Base-by-base conservation (phyloP, 73 alveolate genomes). In the Blepharisma stoltei region DNA sequence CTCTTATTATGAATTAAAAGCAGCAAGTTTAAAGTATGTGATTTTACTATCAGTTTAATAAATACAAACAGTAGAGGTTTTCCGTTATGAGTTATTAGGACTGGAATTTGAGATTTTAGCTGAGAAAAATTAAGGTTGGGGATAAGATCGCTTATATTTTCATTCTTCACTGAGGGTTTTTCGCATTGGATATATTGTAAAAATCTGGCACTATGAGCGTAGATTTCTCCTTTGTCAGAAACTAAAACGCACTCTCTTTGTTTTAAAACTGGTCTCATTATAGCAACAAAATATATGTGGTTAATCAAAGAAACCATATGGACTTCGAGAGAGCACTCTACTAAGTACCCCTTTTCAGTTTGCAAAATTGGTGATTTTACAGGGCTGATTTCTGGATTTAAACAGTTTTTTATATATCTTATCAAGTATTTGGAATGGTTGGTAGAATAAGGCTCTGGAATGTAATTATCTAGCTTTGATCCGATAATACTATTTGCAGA, bases 271-370 rank as follows among this genome's bases (percentile, higher is more conserved):
- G n/a, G 2, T 20, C 4, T 52, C 23, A 20, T 20, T 14, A 52
- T 11, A 20, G 23, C 66, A 1, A 52, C 27, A 52, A 14, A 52
- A 52, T 14, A 52, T 14, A 52, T 52, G n/a, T 4, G 27, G 2
- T 20, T 20, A 52, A 14, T 52, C 23, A 52, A 52, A 52, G 66
- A 14, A 14, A 52, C 23, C 27, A 11, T 14, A 14, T 11, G n/a
- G n/a, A 20, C 23, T 1, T 0, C 23, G 4, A 52, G n/a, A 52
- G n/a, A 52, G 66, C 66, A 52, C 23, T 52, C 66, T 14, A 52
- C 66, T 52, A 52, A 25, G 23, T 18, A 60, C 0, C 73, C 73
- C 5, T 47, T 60, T 60, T 60, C 73, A 60, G 37, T 60, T 5
- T 60, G 73, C 14, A 60, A 60, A 60, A 60, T 8, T 1, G 23